Base-by-base conservation (phyloP, 805 yeast species). In the Saturnispora serradocipensis region DNA sequence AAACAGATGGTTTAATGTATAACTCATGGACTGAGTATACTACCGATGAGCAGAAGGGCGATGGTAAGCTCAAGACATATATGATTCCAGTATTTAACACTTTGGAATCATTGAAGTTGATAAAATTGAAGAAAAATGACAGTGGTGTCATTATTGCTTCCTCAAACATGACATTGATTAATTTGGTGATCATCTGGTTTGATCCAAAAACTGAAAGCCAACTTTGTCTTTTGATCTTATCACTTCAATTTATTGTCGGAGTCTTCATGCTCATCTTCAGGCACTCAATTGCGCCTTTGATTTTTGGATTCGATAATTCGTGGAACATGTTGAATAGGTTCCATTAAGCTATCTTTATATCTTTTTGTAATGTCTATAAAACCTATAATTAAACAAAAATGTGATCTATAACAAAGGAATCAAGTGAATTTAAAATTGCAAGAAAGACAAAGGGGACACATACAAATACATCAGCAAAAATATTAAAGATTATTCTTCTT, bases 131-230 rank as follows among this genome's bases (percentile, higher is more conserved):
- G 60, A 68, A 51, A 55, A 63, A 22, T 58, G 16, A 61, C 58
- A 44, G 59, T 34, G 62, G 60, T 10, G 46, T 63, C 56, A 59
- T 65, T 13, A 64, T 75, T 28, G 63, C 66, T 8, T 80, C 86
- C 51, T 81, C 93, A 11, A 93, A 93, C 63, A 74, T 91, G 78
- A 93, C 99, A 2, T 68, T 93, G 46, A 89, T 93, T 57, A 93
- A 91, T 63, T 71, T 93, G 55, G 75, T 78, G 2, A 69, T 91
- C 42, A 95, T 91, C 9, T 81, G 89, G 86, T 72, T 84, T 43
- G 99, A 99, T 1, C 97, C 99, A 4, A 65, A 86, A 73, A 75
- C 90, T 53, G 99, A 93, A 67, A 96, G 87, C 63, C 70, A 63
- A 22, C 71, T 93, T 50, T 86, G 97, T 56, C 53, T 69, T 22